Evolutionary conservation across 192 early-diverging fungal species (phyloP).

Genomic region (Backusella australiensis): DNA sequence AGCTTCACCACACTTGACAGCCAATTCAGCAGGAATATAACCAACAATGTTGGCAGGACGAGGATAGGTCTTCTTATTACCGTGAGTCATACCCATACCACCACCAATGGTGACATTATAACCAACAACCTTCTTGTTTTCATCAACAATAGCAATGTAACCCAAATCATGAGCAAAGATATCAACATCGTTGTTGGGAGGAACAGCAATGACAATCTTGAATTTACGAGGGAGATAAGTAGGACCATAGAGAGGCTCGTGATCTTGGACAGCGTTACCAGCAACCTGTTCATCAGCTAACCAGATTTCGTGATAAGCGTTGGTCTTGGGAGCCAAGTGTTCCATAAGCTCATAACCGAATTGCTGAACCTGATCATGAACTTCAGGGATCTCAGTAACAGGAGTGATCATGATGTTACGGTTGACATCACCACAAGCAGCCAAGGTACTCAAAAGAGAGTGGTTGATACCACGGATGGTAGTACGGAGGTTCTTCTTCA

Average conservation of each 20-base stretch:
- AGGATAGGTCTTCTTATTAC: constrained; percentile 97
- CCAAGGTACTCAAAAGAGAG: constrained; percentile 86
- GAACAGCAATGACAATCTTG: constrained; percentile 92
- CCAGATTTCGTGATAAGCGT: constrained; percentile 98
- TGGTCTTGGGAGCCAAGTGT: constrained; percentile 83
- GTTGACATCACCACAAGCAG: constrained; percentile 98
- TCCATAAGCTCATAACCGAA: constrained; percentile 70
- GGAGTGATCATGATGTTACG: constrained; percentile 95
- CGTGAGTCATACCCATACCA: constrained; percentile 98
- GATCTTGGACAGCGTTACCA: constrained; percentile 75
- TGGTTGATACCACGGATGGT: constrained; percentile 93
- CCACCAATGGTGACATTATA: constrained; percentile 95
- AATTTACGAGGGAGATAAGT: constrained; percentile 96
- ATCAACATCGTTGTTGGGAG: constrained; percentile 96
- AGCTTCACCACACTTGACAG: constrained; percentile 81
- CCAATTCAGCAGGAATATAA: constrained; percentile 76
- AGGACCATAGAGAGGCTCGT: constrained; percentile 90
- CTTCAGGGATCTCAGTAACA: constrained; percentile 74
- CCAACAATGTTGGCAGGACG: constrained; percentile 76
- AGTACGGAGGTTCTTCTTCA: constrained; percentile 86
- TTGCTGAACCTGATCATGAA: constrained; percentile 76
- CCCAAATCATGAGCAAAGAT: constrained; percentile 95
- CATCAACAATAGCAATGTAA: constrained; percentile 86
- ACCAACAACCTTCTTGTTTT: constrained; percentile 72
- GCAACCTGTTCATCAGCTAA: constrained; percentile 87